Conservation (phyloP, 495 filamentous ascomycete species). For the Amphirosellinia nigrospora region DNA sequence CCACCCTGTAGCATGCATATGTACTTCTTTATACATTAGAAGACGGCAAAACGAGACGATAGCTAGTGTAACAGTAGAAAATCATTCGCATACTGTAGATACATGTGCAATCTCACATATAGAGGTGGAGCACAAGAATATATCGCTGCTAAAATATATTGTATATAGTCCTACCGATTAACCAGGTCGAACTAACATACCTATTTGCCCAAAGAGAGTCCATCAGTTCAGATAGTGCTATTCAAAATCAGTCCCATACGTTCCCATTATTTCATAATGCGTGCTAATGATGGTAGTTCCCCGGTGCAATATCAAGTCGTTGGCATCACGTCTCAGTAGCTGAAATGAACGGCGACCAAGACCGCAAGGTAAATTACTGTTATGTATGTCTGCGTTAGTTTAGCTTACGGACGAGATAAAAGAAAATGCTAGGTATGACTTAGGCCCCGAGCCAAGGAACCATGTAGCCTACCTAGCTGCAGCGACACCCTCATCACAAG, state of each 20-base stretch:
- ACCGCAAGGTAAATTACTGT: neutral
- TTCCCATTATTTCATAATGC: too few species aligned
- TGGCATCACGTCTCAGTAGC: neutral
- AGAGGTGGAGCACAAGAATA: neutral
- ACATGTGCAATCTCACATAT: neutral
- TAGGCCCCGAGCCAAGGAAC: neutral
- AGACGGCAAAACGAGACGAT: neutral
- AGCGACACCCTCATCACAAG: neutral
- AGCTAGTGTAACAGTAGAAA: too few species aligned
- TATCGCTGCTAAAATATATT: neutral
- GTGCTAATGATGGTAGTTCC: neutral
- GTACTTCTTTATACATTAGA: neutral
- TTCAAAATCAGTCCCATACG: too few species aligned
- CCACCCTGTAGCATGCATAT: neutral
- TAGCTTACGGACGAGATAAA: neutral
- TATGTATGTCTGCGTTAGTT: neutral
- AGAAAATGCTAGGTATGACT: neutral
- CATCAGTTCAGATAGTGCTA: neutral
- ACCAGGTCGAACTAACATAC: neutral
- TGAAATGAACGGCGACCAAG: constrained; percentile 9
- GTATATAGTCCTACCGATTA: neutral
- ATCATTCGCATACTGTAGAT: neutral
- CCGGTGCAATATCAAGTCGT: neutral
- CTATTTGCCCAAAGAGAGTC: neutral
- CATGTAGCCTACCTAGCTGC: neutral